Evolutionary conservation across 345 rosid species (phyloP).

Genomic region (Citrus cavaleriei): DNA sequence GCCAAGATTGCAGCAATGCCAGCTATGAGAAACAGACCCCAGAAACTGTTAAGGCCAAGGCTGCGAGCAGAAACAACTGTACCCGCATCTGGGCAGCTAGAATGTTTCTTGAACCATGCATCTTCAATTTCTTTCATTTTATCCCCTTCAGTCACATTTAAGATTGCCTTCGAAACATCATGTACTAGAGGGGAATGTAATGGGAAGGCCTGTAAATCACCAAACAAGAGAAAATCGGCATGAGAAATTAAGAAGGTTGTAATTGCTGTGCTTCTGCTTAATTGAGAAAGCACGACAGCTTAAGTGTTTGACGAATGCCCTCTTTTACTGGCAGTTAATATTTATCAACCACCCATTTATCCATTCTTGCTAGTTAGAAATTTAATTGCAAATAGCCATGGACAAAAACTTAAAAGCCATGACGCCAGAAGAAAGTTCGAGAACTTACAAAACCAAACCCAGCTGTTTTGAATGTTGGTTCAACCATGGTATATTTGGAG

Average conservation of each 20-base stretch:
- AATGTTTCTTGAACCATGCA: constrained; percentile 19
- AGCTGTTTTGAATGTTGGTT: constrained; percentile 25
- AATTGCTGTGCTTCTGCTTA: too few relatives aligned
- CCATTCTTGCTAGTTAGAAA: too few relatives aligned
- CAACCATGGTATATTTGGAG: constrained; percentile 30
- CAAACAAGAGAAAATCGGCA: neutral
- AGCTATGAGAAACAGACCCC: constrained; percentile 39
- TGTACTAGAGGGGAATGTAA: constrained; percentile 37
- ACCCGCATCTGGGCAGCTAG: constrained; percentile 19
- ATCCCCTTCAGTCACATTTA: constrained; percentile 33
- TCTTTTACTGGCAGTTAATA: too few relatives aligned
- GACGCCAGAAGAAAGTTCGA: neutral
- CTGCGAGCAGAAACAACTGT: constrained; percentile 21
- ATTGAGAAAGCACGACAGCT: too few relatives aligned
- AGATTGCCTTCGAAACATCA: constrained; percentile 41
- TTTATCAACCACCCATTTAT: too few relatives aligned
- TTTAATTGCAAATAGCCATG: too few relatives aligned
- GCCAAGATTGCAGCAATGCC: constrained; percentile 24
- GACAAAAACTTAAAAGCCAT: too few relatives aligned
- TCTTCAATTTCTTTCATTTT: constrained; percentile 27
- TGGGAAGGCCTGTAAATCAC: constrained; percentile 34
- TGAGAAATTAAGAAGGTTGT: neutral
- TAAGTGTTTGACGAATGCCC: too few relatives aligned
- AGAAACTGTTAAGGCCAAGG: constrained; percentile 39
- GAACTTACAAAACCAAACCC: constrained; percentile 51